These are phyloP conservation scores for Penicillium decumbens DNA, from an alignment of 2,329 filamentous ascomycete species.

Conservation along the genomic window DNA sequence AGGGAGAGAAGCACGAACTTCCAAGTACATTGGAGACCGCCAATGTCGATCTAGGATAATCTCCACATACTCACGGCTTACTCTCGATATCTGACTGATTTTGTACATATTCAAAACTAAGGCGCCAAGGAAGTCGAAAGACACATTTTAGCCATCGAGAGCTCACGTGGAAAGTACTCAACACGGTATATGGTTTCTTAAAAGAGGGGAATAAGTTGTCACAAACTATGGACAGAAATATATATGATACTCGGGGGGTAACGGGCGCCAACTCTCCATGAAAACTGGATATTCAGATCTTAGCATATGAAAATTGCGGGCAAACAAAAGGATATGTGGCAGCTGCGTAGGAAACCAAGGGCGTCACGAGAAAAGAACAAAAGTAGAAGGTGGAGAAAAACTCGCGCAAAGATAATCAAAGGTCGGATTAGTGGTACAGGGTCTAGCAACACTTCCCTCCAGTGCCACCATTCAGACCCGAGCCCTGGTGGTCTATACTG, in stretches of 20 bases:
- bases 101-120: too few relatives aligned
- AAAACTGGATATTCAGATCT: slow-evolving; percentile 22
- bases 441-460: slow-evolving; percentile 72
- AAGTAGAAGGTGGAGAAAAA: slow-evolving; percentile 5
- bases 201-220: slow-evolving; percentile 7
- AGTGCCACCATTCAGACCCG: slow-evolving; percentile 46
- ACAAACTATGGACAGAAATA: slow-evolving; percentile 22
- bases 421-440: slow-evolving; percentile 16
- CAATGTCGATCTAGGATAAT: too few relatives aligned
- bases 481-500: slow-evolving; percentile 60
- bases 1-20: too few relatives aligned
- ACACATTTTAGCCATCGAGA: too few relatives aligned
- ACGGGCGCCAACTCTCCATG: slow-evolving; percentile 17
- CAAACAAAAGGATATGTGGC: slow-evolving; percentile 15
- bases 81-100: too few relatives aligned
- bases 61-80: too few relatives aligned
- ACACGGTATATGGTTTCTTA: not conserved
- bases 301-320: slow-evolving; percentile 23
- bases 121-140: too few relatives aligned
- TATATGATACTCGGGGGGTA: slow-evolving; percentile 17
- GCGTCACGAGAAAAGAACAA: slow-evolving; percentile 5
- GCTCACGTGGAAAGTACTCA: not conserved
- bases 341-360: slow-evolving; percentile 14
- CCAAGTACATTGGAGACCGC: too few relatives aligned
- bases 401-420: slow-evolving; percentile 7